Evolutionary conservation across 306 rosid genomes (phyloP), one percentile per base, ranked within the genome.

Genomic region (Quercus agrifolia): DNA sequence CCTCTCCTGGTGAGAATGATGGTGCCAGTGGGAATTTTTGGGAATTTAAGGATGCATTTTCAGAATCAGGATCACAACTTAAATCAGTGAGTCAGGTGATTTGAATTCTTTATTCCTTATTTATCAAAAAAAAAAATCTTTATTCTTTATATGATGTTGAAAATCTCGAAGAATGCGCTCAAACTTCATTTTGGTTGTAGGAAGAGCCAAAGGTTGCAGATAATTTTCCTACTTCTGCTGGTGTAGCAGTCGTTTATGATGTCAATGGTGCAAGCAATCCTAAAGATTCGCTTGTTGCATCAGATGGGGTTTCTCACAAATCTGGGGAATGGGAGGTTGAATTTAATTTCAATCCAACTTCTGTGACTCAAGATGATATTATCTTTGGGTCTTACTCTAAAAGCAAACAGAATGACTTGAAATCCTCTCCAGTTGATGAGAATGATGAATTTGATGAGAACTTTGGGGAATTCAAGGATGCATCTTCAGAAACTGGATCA

Each of bases 401-500:
- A 21, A 56, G 56, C 67, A 70, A 79, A 74, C 81, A 75, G 68
- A 80, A 76, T 80, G 87, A 61, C 66, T 73, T 78, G 67, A 82
- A 49, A 74, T 62, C 84, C 77, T 79, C 80, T 57, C 77, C 85
- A 23, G 56, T 78, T 38, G 83, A 78, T 76, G 71, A 70, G 54
- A 74, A 82, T 69, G 77, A 67, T 77, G 81, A 79, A 70, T 84
- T 74, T 23, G 51, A 77, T 73, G 85, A 81, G 59, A 83, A 83
- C 56, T 80, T 82, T 79, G 82, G 84, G 75, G 85, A 85, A 75
- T 73, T 87, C 76, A 83, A 78, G 63, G 82, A 74, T 61, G 85
- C 83, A 71, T 71, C 75, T 82, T 13, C 78, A 25, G 91, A 78
- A 73, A 83, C 73, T 15, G 79, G 66, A 78, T 61, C 85, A 79